Percentiles rank a stretch among this genome's conserved stretches.
Evolutionary conservation across 2,329 filamentous ascomycete genomes (phyloP).

Genomic region (Microcera coccophila): DNA sequence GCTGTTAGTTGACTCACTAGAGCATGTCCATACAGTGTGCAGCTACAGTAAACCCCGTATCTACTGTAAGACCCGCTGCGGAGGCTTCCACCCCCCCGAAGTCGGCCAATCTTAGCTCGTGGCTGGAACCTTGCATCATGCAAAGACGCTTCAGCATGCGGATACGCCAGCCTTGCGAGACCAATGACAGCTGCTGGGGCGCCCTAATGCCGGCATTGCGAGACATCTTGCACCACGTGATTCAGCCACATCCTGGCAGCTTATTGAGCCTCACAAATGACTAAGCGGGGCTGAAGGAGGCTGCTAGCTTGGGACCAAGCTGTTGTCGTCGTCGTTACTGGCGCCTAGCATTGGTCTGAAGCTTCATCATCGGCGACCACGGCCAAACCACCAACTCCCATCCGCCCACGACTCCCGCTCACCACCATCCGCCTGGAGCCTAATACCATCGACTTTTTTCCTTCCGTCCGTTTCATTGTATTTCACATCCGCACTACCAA

Average conservation of each 20-base stretch:
- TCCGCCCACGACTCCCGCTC: constrained; percentile 11
- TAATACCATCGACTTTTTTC: constrained; percentile 3
- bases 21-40: not conserved
- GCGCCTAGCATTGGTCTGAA: constrained; percentile 26
- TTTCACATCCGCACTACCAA: constrained; percentile 25
- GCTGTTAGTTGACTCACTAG: not conserved
- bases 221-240: not conserved
- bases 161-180: not conserved
- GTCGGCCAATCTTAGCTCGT: constrained; percentile 18
- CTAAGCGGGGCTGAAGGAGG: constrained; percentile 19
- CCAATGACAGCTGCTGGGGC: constrained; percentile 16
- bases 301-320: constrained; percentile 21
- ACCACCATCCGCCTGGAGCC: too few relatives aligned
- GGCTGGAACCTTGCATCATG: constrained; percentile 17
- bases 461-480: constrained; percentile 3
- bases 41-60: not conserved
- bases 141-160: constrained; percentile 13
- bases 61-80: constrained; percentile 5
- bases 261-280: constrained; percentile 10
- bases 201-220: too few relatives aligned
- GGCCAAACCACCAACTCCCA: constrained; percentile 10
- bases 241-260: not conserved
- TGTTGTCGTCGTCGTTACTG: constrained; percentile 29
- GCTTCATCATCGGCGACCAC: constrained; percentile 20
- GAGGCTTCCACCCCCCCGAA: constrained; percentile 17